Evolutionary conservation across 306 rosid species (phyloP).

Genomic region (Begonia loranthoides): DNA sequence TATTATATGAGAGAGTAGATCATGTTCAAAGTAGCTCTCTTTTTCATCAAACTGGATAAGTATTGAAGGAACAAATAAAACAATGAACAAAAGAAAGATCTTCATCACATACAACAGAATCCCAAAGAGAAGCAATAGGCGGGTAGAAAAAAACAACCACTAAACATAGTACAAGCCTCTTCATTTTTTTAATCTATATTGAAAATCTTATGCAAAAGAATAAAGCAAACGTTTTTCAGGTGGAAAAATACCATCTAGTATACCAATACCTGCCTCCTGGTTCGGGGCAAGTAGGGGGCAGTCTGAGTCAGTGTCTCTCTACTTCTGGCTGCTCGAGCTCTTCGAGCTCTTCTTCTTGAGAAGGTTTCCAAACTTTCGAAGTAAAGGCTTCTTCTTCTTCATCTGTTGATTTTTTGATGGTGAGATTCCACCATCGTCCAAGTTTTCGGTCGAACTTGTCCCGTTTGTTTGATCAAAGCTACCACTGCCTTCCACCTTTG

Average conservation of each 20-base stretch:
- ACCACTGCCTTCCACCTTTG: slow-evolving; percentile 40
- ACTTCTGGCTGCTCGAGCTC: slow-evolving; percentile 52
- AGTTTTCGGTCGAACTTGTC: slow-evolving; percentile 28
- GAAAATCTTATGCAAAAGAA: slow-evolving; percentile 27
- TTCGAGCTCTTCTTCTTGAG: slow-evolving; percentile 76
- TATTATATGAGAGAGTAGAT: slow-evolving; percentile 10
- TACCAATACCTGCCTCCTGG: slow-evolving; percentile 33
- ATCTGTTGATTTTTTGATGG: slow-evolving; percentile 59
- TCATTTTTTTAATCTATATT: slow-evolving; percentile 42
- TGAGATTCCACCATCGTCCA: slow-evolving; percentile 34
- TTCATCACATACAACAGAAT: slow-evolving; percentile 21
- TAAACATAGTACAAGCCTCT: slow-evolving; percentile 50
- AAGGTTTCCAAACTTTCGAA: slow-evolving; percentile 79
- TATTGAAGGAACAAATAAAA: slow-evolving; percentile 6
- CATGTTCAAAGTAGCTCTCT: slow-evolving; percentile 15
- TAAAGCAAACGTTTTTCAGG: slow-evolving; percentile 38
- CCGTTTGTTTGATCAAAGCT: slow-evolving; percentile 59
- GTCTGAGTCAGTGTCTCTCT: slow-evolving; percentile 22
- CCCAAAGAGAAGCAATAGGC: slow-evolving; percentile 1
- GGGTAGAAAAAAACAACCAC: slow-evolving; percentile 8
- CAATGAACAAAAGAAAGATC: slow-evolving; percentile 10
- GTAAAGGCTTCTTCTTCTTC: slow-evolving; percentile 88
- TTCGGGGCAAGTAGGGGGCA: slow-evolving; percentile 11
- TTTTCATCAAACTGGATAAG: slow-evolving; percentile 14
- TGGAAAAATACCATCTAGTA: slow-evolving; percentile 34